Conservation (phyloP, 306 rosid species). For the Gynostemma pentaphyllum region DNA sequence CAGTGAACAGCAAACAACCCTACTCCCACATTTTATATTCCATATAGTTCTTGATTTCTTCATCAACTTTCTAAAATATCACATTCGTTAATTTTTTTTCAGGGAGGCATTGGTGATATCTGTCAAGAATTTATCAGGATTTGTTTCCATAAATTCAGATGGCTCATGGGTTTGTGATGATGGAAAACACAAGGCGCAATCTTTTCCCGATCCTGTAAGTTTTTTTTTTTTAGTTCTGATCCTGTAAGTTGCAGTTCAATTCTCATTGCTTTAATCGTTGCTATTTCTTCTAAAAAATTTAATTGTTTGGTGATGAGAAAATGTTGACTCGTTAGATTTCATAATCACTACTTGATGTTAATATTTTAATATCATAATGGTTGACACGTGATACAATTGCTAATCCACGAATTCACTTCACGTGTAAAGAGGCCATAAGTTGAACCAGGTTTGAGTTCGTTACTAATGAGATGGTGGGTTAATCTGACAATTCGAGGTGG, state of each 20-base stretch:
- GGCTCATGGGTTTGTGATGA: constrained; percentile 58
- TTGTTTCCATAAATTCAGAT: constrained; percentile 43
- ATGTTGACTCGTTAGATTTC: background rate
- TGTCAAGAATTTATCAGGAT: constrained; percentile 66
- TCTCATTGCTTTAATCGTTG: background rate
- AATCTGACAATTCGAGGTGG: too few relatives aligned
- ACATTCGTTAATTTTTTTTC: constrained; percentile 1
- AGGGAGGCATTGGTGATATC: constrained; percentile 57
- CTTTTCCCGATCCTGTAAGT: constrained; percentile 64
- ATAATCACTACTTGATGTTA: background rate
- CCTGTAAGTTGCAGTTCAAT: constrained; percentile 41
- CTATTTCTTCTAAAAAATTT: background rate
- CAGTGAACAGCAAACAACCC: too few relatives aligned
- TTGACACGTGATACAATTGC: constrained; percentile 3
- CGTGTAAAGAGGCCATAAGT: too few relatives aligned
- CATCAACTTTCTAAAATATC: background rate
- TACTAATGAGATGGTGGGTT: too few relatives aligned
- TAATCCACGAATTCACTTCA: too few relatives aligned
- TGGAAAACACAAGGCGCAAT: constrained; percentile 35
- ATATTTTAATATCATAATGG: background rate
- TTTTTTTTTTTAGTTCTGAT: too few relatives aligned
- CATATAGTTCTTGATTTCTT: background rate
- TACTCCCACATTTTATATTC: too few relatives aligned
- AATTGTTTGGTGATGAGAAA: background rate
- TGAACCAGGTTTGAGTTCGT: too few relatives aligned